Base-by-base conservation (phyloP, 2,329 filamentous ascomycete genomes). In the Karstenula rhodostoma region DNA sequence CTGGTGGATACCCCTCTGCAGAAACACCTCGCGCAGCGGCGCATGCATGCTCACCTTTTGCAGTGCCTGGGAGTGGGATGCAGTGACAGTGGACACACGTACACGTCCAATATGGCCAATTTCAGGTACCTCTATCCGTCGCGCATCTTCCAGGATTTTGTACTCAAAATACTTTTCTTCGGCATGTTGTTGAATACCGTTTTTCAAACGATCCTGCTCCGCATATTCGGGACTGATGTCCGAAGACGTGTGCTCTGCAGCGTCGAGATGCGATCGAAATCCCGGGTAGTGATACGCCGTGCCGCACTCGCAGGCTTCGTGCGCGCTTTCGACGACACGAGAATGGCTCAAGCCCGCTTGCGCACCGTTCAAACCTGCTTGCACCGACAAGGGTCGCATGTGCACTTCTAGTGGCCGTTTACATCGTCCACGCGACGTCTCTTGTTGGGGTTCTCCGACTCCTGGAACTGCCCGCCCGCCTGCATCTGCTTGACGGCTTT, bases 401-500 rank as follows among this genome's bases (percentile, higher is more conserved):
- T 1, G 15, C 40, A 33, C 40, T 25, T 19, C 51, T 43, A 44
- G 9, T 23, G 40, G 25, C 46, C 51, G 52, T 58, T 61, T 27
- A 58, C 59, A 22, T 75, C 71, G 33, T 67, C 71, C 19, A 73
- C 67, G 57, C 76, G 76, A n/a, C 75, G 64, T 64, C 76, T 76
- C 61, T 78, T 77, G 9, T 69, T 67, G 15, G 32, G 71, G 68
- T 33, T 65, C 60, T 44, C 72, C 67, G 42, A 59, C 60, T 29
- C 65, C 27, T 72, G 66, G 19, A 25, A 17, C 67, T 65, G 19
- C 15, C 87, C 78, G 61, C 72, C 72, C 23, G 71, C 73, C 4
- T 86, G 84, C 65, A 86, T 82, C 3, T 60, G 52, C 79, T 97
- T 97, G 89, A 93, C 97, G 15, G 88, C 89, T 32, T 89, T 86